Evolutionary conservation across 2,329 filamentous ascomycete species (phyloP), one percentile per base, ranked within the genome.

Genomic region (Raffaelea ambrosiae): DNA sequence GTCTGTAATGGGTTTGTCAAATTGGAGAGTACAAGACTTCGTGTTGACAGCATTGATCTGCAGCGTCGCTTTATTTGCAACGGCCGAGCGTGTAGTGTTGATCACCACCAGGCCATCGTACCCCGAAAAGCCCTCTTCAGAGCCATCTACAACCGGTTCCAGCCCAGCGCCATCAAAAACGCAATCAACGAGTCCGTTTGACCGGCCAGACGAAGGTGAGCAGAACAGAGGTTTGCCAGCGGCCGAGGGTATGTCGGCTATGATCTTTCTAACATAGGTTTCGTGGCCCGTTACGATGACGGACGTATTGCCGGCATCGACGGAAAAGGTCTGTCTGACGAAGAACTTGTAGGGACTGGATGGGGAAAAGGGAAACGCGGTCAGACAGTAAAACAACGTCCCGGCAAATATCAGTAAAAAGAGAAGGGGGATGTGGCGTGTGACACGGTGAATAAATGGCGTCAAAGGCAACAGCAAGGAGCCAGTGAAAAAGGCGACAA

Each of bases 361-460:
- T 20, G 77, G 68, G 0, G 88, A 93, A 66, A 97, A 97, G 0
- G 93, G 93, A 63, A 95, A 96, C 2, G 86, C 87, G 3, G 79
- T 67, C 4, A 96, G 76, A 60, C 94, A 95, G 70, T 95, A 97
- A 48, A 90, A 76, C 23, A 94, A 67, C 1, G 88, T 94, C 26
- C 74, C 86, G 21, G 79, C 59, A 52, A 89, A 87, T 9, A 95
- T 69, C 13, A 83, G 61, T 23, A 94, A 72, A 16, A 96, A 65
- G 57, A 95, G 82, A 0, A 84, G 68, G 0, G 93, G 90, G 4
- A 97, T 63, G 51, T 95, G 88, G 60, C 86, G 85, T 1, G 84
- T 88, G 53, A 93, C 80, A 40, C 91, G 84, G 62, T 97, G 90
- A 38, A 95, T 74, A 61, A 95, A 95, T 0, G 93, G 93, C 0